Conservation (phyloP, 768 basidiomycete genomes). For the Fomitopsis serialis region DNA sequence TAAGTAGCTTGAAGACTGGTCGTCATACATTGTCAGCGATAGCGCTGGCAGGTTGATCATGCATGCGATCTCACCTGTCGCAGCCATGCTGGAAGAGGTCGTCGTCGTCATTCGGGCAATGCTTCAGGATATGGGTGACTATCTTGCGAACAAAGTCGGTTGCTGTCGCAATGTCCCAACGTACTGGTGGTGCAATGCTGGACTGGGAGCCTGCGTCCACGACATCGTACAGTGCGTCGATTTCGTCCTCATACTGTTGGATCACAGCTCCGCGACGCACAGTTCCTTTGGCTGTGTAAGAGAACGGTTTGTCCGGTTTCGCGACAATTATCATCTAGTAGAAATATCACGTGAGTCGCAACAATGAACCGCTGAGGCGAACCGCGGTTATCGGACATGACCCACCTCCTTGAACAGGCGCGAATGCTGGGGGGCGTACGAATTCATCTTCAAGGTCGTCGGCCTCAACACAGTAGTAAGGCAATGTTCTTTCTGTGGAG, state of each 20-base stretch:
- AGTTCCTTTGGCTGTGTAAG: conserved; percentile 28
- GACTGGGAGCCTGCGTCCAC: conserved; percentile 29
- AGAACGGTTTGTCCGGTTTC: conserved; percentile 23
- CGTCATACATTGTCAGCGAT: background rate
- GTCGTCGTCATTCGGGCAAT: conserved; percentile 24
- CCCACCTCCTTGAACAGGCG: conserved; percentile 41
- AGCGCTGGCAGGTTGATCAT: background rate
- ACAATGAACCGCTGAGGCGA: no score
- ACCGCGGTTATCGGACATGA: background rate
- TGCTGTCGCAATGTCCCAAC: conserved; percentile 20
- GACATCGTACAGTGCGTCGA: conserved; percentile 30
- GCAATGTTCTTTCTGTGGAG: background rate
- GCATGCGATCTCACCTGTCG: conserved; percentile 4
- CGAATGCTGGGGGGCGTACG: conserved; percentile 38
- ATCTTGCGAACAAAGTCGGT: conserved; percentile 27
- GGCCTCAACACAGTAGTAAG: conserved; percentile 1
- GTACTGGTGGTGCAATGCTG: conserved; percentile 21
- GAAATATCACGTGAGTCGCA: no score
- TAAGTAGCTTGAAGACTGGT: conserved; percentile 24
- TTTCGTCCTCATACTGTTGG: conserved; percentile 33
- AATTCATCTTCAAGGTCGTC: conserved; percentile 35
- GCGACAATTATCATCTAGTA: conserved; percentile 29
- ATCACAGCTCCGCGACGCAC: conserved; percentile 23
- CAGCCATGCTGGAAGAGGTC: conserved; percentile 17
- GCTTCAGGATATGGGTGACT: conserved; percentile 28